phyloP scores from a whole-genome alignment of 2,329 filamentous ascomycete species.

The Zasmidium citrigriseum region DNA sequence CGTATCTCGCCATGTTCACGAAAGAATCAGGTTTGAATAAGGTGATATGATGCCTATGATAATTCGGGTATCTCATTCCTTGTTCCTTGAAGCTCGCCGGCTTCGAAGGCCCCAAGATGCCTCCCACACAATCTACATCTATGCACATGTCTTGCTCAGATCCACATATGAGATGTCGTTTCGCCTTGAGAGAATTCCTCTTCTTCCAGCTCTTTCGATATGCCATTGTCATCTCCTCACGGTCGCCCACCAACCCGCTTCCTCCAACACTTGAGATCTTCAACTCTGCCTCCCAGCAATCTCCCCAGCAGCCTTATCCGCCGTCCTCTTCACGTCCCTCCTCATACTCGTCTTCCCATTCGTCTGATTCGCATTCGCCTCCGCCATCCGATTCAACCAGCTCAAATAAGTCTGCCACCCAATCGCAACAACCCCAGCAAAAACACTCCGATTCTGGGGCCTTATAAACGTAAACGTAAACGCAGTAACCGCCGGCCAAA shows the following conservation, averaged over 20 bases:
- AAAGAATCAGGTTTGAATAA: neutral
- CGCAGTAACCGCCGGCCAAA: conserved; percentile 86
- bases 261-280: too few relatives aligned
- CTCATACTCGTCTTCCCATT: conserved; percentile 25
- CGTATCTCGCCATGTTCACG: neutral
- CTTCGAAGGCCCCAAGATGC: neutral
- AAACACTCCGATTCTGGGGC: conserved; percentile 76
- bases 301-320: conserved; percentile 7
- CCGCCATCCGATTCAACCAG: conserved; percentile 73
- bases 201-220: neutral
- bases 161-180: conserved; percentile 1
- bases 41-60: neutral
- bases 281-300: conserved; percentile 3
- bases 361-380: conserved; percentile 48
- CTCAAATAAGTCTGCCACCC: conserved; percentile 93
- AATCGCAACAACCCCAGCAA: conserved; percentile 73
- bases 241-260: too few relatives aligned
- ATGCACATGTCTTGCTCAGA: neutral
- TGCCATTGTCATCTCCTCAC: too few relatives aligned
- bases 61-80: neutral
- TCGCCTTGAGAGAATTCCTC: neutral
- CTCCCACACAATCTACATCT: neutral
- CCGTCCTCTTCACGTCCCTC: conserved; percentile 8
- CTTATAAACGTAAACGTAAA: conserved; percentile 84
- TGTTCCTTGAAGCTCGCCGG: too few relatives aligned